Evolutionary conservation across 805 yeast genomes (phyloP), one percentile per base, ranked within the genome.

Genomic region (fission yeast (Schizosaccharomyces pombe)): DNA sequence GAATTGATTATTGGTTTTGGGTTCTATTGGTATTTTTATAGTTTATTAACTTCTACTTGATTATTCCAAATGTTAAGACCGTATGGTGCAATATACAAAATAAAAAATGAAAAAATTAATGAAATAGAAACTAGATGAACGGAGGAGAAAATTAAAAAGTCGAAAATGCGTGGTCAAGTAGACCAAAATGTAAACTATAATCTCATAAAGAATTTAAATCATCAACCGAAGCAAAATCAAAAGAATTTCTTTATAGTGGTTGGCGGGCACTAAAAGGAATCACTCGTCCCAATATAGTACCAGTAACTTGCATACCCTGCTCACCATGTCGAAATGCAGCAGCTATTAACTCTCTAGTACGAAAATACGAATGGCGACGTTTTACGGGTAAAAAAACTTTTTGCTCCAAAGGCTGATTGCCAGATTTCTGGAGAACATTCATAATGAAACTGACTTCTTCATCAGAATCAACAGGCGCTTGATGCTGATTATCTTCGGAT

Each of bases 281-380:
- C 6, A 49, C 53, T 30, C 53, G 31, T 16, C 53, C 53, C n/a
- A 49, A 24, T 5, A 49, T 49, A 16, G 47, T 34, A 16, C 54
- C 54, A 12, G 53, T 47, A 24, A 31, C 30, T 33, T 26, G 52
- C 47, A 39, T 37, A 11, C 54, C 51, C 55, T n/a, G 56, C 40
- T 28, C 56, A 57, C 32, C 58, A 85, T 8, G 82, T 68, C 43
- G 32, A 14, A 82, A 73, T 3, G 95, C 89, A 57, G 83, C 77
- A 1, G 95, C 94, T 67, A 89, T 83, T 80, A 87, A 84, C 65
- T 91, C 98, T 59, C 97, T 74, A 83, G 85, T 81, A 57, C 93
- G 76, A 60, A 91, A 72, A 61, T 84, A 85, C 56, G 78, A 74
- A 31, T 79, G 79, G 58, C 94, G 75, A 54, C 79, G 68, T 53